phyloP scores from a whole-genome alignment of 257 asterid species.

The Nicotiana paniculata region DNA sequence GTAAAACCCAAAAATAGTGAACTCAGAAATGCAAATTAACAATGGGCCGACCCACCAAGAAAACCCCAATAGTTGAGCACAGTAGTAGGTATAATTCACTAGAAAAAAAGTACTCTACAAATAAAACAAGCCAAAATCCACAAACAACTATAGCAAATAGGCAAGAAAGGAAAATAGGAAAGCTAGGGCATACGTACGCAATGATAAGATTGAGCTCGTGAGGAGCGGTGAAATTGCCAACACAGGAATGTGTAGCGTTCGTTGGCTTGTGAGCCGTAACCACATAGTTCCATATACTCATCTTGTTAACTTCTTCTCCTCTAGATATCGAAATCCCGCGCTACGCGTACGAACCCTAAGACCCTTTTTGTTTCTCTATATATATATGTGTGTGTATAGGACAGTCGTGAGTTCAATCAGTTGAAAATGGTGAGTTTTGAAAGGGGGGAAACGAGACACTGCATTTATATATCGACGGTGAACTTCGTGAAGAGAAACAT shows the following conservation, averaged over 20 bases:
- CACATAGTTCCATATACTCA: conserved; percentile 97
- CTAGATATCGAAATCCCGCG: too few species aligned
- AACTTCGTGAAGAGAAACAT: background rate
- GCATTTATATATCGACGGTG: background rate
- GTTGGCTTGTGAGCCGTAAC: conserved; percentile 99
- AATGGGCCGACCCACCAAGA: background rate
- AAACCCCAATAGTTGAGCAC: background rate
- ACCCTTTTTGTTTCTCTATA: background rate
- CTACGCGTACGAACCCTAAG: background rate
- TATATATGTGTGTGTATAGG: background rate
- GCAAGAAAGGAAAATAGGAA: background rate
- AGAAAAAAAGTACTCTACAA: background rate
- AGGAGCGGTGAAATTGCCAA: conserved; percentile 91
- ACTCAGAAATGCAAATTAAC: background rate
- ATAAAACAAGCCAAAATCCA: background rate
- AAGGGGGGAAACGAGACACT: background rate
- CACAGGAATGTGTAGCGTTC: conserved; percentile 92
- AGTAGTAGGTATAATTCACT: background rate
- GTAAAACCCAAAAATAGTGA: background rate
- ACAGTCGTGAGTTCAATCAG: background rate
- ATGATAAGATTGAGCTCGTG: conserved; percentile 90
- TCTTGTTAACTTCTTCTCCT: conserved; percentile 3
- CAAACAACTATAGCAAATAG: background rate
- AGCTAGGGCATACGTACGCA: conserved; percentile 49
- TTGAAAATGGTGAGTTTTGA: background rate